These are phyloP conservation scores for Trifolium dubium DNA, from an alignment of 306 rosid species.

Conservation along the genomic window DNA sequence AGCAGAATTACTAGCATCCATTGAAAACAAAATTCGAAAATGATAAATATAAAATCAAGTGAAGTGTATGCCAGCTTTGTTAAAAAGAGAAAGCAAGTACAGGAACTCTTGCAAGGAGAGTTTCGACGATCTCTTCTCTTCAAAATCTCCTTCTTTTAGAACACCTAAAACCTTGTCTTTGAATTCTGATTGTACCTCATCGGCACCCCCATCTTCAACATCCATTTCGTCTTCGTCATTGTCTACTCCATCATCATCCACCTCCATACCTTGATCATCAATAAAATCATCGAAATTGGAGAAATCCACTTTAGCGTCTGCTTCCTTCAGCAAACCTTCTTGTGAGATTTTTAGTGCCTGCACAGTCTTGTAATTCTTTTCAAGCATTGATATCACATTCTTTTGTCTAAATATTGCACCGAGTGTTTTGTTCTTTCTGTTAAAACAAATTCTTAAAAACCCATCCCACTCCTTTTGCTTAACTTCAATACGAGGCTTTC, in stretches of 20 bases:
- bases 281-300: conserved; percentile 51
- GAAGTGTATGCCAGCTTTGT: conserved; percentile 83
- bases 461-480: conserved; percentile 96
- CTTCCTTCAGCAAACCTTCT: conserved; percentile 49
- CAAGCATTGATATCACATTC: conserved; percentile 72
- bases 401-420: conserved; percentile 91
- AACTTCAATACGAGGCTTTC: conserved; percentile 75
- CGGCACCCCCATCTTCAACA: conserved; percentile 61
- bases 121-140: conserved; percentile 89
- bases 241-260: conserved; percentile 61
- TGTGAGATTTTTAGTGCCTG: conserved; percentile 58
- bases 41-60: conserved; percentile 47
- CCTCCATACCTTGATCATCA: conserved; percentile 57
- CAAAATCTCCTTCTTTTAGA: conserved; percentile 80
- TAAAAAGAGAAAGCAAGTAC: conserved; percentile 76
- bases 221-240: conserved; percentile 67
- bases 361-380: conserved; percentile 80
- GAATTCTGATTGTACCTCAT: conserved; percentile 74
- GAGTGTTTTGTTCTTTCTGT: conserved; percentile 91
- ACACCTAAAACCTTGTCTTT: conserved; percentile 74
- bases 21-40: background rate
- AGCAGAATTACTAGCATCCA: background rate
- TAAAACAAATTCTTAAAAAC: conserved; percentile 78
- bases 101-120: conserved; percentile 77
- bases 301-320: conserved; percentile 43